Conservation (phyloP, 2,329 filamentous ascomycete genomes). For the Purpureocillium lavendulum region DNA sequence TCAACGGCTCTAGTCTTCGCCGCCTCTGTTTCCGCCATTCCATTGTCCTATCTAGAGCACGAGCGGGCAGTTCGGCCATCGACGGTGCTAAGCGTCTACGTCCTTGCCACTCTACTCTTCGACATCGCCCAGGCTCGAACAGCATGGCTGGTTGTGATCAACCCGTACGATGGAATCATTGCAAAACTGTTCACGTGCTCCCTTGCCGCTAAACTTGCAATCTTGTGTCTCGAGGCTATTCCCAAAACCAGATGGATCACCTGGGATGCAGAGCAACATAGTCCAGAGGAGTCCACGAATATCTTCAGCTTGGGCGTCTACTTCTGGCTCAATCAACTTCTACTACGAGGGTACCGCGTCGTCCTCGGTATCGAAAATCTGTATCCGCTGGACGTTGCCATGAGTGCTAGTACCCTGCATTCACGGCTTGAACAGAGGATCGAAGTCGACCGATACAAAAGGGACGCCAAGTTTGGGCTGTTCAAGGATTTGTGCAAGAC, state of each 20-base stretch:
- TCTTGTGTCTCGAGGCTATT: constrained; percentile 28
- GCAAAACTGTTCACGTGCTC: constrained; percentile 25
- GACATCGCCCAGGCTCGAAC: constrained; percentile 30
- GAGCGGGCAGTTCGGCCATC: constrained; percentile 30
- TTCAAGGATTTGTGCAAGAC: constrained; percentile 8
- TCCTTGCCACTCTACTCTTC: constrained; percentile 33
- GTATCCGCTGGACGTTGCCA: constrained; percentile 22
- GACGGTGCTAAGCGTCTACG: constrained; percentile 28
- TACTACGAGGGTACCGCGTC: constrained; percentile 24
- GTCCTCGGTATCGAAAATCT: constrained; percentile 24
- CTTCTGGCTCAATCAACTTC: constrained; percentile 26
- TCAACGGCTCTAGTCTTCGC: constrained; percentile 12
- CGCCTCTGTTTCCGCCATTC: constrained; percentile 18
- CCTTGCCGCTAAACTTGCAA: constrained; percentile 23
- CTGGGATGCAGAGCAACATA: constrained; percentile 27
- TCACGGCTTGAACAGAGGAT: not conserved
- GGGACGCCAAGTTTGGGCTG: not conserved
- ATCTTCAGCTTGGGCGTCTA: constrained; percentile 22
- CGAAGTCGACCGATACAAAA: not conserved
- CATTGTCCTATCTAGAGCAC: constrained; percentile 27
- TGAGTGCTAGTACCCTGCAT: constrained; percentile 14
- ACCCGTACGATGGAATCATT: constrained; percentile 14
- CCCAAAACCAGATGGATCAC: constrained; percentile 28
- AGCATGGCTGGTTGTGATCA: constrained; percentile 7
- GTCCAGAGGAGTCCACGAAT: constrained; percentile 27